Evolutionary conservation across 2,329 filamentous ascomycete species (phyloP).

Genomic region (Endoconidiophora polonica): DNA sequence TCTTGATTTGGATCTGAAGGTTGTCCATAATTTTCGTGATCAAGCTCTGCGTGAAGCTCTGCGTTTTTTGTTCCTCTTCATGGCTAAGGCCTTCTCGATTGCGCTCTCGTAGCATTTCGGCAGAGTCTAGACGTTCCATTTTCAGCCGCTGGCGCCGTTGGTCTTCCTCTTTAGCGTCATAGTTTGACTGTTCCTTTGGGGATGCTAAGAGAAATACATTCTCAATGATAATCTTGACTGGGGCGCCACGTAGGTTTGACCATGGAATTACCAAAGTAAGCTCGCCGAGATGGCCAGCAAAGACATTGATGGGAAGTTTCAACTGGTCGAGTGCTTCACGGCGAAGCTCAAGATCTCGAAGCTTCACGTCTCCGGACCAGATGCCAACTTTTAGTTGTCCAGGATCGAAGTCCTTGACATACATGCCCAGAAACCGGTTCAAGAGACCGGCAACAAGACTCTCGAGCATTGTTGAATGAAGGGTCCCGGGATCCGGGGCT

Average conservation of each 20-base stretch:
- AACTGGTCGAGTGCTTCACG: constrained; percentile 94
- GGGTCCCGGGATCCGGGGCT: background rate
- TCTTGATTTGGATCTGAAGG: constrained; percentile 91
- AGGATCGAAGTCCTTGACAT: constrained; percentile 98
- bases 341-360: constrained; percentile 80
- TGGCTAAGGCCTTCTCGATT: constrained; percentile 84
- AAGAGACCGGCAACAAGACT: constrained; percentile 90
- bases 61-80: constrained; percentile 93
- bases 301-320: constrained; percentile 87
- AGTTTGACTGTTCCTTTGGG: constrained; percentile 86
- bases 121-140: constrained; percentile 96
- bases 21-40: constrained; percentile 97
- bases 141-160: constrained; percentile 77
- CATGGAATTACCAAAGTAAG: constrained; percentile 89
- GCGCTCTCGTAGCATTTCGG: constrained; percentile 81
- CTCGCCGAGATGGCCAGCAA: constrained; percentile 83
- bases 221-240: constrained; percentile 87
- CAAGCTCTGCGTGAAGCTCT: constrained; percentile 91
- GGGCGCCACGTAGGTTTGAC: constrained; percentile 89
- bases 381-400: constrained; percentile 97
- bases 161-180: constrained; percentile 85
- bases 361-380: constrained; percentile 95
- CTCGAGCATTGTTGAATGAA: constrained; percentile 58
- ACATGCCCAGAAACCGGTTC: constrained; percentile 99
- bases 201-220: constrained; percentile 93